Evolutionary conservation across 1,139 yeast genomes (phyloP), one percentile per base, ranked within the genome.

Genomic region (Suhomyces anneliseae): DNA sequence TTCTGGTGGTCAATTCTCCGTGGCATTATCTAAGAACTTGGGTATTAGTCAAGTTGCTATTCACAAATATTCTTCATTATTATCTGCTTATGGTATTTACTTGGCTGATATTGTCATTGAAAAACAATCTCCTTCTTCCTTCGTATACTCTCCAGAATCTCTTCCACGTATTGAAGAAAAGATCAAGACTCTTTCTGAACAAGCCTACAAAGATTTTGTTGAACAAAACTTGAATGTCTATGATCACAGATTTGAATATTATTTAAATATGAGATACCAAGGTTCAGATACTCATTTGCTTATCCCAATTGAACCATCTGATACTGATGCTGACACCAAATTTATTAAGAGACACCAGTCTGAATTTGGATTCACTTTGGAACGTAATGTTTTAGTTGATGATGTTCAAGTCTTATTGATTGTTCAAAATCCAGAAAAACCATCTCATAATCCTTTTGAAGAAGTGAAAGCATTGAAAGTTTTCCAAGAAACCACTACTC

Each of bases 241-340:
- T 43, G 44, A 50, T 4, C 64, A 73, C 10, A 52, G 58, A 43
- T 70, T 78, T 45, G 95, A 90, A 57, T 78, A 79, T 32, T 87
- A 79, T 55, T 70, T 90, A 54, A 90, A 90, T 61, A 72, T 92
- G 76, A 77, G 95, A 58, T 92, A 88, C 62, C 81, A 82, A 51
- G 97, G 97, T 7, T 86, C 96, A 14, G 97, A 90, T 60, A 86
- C 97, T 3, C 85, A 86, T 40, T 71, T 92, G 53, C 85, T 90
- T 84, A 81, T 88, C 34, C 66, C 65, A 4, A 60, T 60, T 32
- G 38, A 31, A 1, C 57, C 53, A 5, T 61, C 57, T 6, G 60
- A 54, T 7, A 48, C 60, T 32, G 56, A 65, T 52, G 66, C 70
- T 12, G 70, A 59, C 40, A 39, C 50, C 11, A 56, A 54, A 40